Percentiles rank a stretch among this genome's conserved stretches.
Evolutionary conservation across 768 basidiomycete species (phyloP).

Genomic region (Suillus weaverae): DNA sequence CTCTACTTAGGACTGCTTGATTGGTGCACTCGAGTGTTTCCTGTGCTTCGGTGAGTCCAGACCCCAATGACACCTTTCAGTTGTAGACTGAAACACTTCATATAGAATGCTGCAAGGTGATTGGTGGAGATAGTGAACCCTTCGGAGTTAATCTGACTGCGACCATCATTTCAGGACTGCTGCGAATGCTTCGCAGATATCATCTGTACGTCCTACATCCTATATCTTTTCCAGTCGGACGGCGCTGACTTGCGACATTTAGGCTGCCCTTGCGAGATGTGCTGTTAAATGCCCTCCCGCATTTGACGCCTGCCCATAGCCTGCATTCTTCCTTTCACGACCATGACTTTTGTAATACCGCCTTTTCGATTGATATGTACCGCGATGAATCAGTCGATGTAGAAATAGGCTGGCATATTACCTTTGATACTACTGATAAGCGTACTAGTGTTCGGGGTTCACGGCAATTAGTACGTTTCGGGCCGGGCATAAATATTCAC

Average conservation of each 20-base stretch:
- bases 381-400: background rate
- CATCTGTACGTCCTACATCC: constrained; percentile 49
- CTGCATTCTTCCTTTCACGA: background rate
- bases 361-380: background rate
- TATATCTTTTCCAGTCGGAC: background rate
- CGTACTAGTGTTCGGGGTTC: background rate
- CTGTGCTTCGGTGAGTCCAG: constrained; percentile 63
- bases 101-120: constrained; percentile 71
- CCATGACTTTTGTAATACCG: background rate
- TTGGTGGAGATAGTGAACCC: background rate
- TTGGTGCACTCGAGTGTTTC: constrained; percentile 64
- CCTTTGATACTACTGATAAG: background rate
- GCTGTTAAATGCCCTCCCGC: background rate
- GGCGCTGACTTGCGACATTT: background rate
- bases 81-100: background rate
- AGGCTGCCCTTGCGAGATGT: constrained; percentile 81
- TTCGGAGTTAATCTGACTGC: background rate
- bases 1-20: constrained; percentile 58
- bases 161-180: constrained; percentile 47
- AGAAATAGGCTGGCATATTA: background rate
- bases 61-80: background rate
- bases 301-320: background rate
- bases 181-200: constrained; percentile 74
- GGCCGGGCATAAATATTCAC: background rate
- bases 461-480: background rate